Evolutionary conservation across 2,329 filamentous ascomycete species (phyloP).

Genomic region (Myriangium duriaei): DNA sequence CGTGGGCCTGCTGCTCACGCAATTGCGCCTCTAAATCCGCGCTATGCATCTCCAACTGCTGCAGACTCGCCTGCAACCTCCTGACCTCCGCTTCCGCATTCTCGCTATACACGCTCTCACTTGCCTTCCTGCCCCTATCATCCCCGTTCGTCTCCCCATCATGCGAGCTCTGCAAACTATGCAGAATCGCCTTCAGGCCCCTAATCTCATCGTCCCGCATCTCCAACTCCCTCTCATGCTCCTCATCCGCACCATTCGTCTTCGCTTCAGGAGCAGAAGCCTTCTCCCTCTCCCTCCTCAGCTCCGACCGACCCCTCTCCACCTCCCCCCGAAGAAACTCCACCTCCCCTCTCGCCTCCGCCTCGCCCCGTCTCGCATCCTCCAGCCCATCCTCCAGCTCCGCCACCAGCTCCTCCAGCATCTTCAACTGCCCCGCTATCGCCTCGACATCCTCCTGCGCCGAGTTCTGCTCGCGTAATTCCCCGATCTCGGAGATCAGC

Average conservation of each 20-base stretch:
- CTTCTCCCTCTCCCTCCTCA: constrained; percentile 80
- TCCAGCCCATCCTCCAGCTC: constrained; percentile 94
- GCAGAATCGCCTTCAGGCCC: constrained; percentile 93
- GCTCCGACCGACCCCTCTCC: constrained; percentile 75
- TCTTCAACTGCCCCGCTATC: constrained; percentile 82
- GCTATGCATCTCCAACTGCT: constrained; percentile 16
- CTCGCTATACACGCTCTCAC: constrained; percentile 54
- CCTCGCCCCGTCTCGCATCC: constrained; percentile 85
- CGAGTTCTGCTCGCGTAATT: constrained; percentile 63
- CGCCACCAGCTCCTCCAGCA: constrained; percentile 89
- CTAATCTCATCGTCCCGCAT: constrained; percentile 96
- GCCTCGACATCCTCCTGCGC: constrained; percentile 80
- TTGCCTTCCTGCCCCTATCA: constrained; percentile 51
- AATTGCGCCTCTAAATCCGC: constrained; percentile 9
- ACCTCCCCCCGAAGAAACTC: constrained; percentile 93
- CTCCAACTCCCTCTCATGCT: constrained; percentile 51
- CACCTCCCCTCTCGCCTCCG: constrained; percentile 87
- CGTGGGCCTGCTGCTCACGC: constrained; percentile 26
- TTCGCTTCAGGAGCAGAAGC: constrained; percentile 42
- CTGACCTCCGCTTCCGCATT: constrained; percentile 38
- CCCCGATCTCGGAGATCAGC: constrained; percentile 64
- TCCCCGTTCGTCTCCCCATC: constrained; percentile 3
- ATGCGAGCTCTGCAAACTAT: constrained; percentile 49
- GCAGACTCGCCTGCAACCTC: constrained; percentile 39
- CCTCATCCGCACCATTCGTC: constrained; percentile 37